Evolutionary conservation across 257 asterid genomes (phyloP).

Genomic region (Plantago ovata): DNA sequence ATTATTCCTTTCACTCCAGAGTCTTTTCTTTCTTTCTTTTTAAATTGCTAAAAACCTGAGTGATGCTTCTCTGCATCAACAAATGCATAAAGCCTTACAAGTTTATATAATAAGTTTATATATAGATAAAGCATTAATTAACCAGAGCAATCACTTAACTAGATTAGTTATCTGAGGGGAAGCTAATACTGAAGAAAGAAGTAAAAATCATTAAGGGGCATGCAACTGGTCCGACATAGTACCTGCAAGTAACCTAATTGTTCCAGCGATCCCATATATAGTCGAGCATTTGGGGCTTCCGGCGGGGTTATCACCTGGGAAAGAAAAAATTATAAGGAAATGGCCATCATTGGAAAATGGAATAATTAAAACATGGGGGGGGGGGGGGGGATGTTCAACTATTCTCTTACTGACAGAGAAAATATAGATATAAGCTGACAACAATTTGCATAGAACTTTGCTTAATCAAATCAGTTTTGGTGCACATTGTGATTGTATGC

Average conservation of each 20-base stretch:
- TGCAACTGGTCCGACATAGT: constrained; percentile 21
- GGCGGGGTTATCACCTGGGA: constrained; percentile 47
- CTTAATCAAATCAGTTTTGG: constrained; percentile 4
- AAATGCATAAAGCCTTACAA: not conserved
- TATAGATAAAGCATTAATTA: not conserved
- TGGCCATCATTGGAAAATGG: not conserved
- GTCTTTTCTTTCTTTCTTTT: not conserved
- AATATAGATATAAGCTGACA: no score
- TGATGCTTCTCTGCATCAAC: not conserved
- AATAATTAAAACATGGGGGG: not conserved
- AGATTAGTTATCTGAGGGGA: no score
- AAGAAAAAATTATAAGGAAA: not conserved
- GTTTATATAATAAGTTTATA: no score
- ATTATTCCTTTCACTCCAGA: not conserved
- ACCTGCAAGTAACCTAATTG: constrained; percentile 94
- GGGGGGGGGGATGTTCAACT: no score
- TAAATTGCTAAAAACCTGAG: not conserved
- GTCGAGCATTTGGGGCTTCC: constrained; percentile 63
- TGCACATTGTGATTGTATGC: not conserved
- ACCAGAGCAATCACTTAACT: no score
- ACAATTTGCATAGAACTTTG: not conserved
- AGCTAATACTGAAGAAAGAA: not conserved
- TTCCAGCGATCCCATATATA: constrained; percentile 87
- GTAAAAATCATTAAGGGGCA: constrained; percentile 1
- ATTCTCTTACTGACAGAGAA: no score